A percentile compares a stretch with the other conserved stretches of the same genome.
Conservation (phyloP, 78 protist genomes). For the Pigoraptor vietnamica region DNA sequence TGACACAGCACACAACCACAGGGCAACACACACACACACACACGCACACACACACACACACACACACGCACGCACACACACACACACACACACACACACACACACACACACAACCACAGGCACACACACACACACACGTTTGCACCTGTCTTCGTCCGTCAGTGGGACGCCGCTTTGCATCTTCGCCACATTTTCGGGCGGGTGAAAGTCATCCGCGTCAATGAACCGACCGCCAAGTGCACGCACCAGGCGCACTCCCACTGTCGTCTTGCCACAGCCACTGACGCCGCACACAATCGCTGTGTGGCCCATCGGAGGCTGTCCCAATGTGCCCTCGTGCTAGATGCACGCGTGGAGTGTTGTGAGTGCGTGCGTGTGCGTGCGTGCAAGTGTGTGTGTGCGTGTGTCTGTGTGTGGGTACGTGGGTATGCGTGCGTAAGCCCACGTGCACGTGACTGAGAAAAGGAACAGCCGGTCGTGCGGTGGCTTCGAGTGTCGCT, state of each 20-base stretch:
- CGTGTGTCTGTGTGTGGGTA: too few relatives aligned
- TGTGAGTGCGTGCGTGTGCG: too few relatives aligned
- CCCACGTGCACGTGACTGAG: too few relatives aligned
- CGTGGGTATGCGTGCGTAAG: too few relatives aligned
- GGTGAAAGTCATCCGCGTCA: neutral
- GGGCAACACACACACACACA: neutral
- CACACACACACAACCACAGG: neutral
- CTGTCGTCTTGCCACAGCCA: neutral
- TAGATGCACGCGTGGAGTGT: too few relatives aligned
- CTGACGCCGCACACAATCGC: neutral
- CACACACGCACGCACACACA: slow-evolving; percentile 7
- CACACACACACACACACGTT: slow-evolving; percentile 11
- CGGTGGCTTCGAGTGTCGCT: too few relatives aligned
- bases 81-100: slow-evolving; percentile 13
- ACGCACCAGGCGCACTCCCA: neutral
- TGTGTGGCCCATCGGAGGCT: too few relatives aligned
- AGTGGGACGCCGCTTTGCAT: neutral
- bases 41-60: slow-evolving; percentile 12
- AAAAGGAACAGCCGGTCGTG: too few relatives aligned
- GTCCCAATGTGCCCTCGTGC: too few relatives aligned
- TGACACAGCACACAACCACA: too few relatives aligned
- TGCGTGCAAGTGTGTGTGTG: too few relatives aligned
- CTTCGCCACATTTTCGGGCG: neutral
- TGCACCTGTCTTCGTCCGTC: neutral
- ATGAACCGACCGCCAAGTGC: too few relatives aligned